Evolutionary conservation across 1,139 yeast species (phyloP).

Genomic region (Candida mesenterica): DNA sequence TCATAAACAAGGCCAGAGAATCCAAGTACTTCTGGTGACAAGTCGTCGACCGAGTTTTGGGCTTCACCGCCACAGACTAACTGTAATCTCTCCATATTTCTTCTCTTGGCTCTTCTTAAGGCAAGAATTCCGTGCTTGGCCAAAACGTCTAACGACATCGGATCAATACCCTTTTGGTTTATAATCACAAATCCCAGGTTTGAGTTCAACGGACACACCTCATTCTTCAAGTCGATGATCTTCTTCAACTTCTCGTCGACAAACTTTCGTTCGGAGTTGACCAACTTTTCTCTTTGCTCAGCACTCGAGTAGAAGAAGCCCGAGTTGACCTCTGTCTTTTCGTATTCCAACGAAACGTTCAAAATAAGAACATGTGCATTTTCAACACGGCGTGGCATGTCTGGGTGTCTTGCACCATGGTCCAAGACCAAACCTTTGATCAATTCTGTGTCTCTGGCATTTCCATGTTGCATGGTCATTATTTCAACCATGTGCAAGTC

Average conservation of each 20-base stretch:
- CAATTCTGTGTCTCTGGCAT: conserved; percentile 79
- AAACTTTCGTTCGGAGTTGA: conserved; percentile 88
- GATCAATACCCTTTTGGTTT: conserved; percentile 98
- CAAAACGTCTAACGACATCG: conserved; percentile 91
- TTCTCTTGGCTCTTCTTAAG: conserved; percentile 94
- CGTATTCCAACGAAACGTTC: conserved; percentile 94
- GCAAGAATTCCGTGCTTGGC: conserved; percentile 94
- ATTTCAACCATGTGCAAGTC: conserved; percentile 98
- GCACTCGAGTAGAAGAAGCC: conserved; percentile 94
- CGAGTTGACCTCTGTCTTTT: conserved; percentile 96
- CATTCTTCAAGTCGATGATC: conserved; percentile 88
- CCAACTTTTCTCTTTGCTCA: conserved; percentile 94
- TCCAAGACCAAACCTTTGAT: conserved; percentile 90
- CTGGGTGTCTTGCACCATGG: conserved; percentile 99
- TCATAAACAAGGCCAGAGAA: conserved; percentile 90
- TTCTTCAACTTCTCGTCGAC: conserved; percentile 92
- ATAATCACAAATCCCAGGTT: conserved; percentile 86
- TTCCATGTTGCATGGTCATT: conserved; percentile 96
- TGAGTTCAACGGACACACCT: conserved; percentile 77
- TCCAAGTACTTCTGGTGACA: conserved; percentile 82
- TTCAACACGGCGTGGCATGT: conserved; percentile 87
- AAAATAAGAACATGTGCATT: conserved; percentile 84
- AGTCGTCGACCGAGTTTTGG: conserved; percentile 94
- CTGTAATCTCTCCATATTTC: conserved; percentile 98
- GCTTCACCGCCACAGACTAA: conserved; percentile 97